Conservation (phyloP, 768 basidiomycete genomes). For the Clavaria fumosa region DNA sequence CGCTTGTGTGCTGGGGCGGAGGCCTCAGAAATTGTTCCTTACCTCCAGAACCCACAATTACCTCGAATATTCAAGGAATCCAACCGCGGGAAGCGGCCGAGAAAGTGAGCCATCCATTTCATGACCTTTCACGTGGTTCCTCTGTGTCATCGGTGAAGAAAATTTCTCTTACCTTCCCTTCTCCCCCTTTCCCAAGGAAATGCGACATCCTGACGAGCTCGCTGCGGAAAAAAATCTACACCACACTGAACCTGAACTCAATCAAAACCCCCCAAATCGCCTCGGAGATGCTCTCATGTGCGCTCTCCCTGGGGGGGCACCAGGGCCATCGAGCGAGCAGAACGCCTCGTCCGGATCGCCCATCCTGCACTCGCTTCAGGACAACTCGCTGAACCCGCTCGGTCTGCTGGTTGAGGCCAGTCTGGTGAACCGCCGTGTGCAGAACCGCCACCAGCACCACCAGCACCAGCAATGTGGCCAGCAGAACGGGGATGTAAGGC, state of each 20-base stretch:
- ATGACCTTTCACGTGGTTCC: too few relatives aligned
- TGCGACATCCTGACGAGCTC: slow-evolving; percentile 70
- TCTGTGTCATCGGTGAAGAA: too few relatives aligned
- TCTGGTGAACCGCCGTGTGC: slow-evolving; percentile 53
- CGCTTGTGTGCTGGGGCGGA: too few relatives aligned
- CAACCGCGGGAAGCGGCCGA: slow-evolving; percentile 81
- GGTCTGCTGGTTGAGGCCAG: slow-evolving; percentile 88
- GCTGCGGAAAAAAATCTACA: slow-evolving; percentile 81
- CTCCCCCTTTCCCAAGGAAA: slow-evolving; percentile 47
- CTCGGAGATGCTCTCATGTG: slow-evolving; percentile 68
- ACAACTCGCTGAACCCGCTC: slow-evolving; percentile 83
- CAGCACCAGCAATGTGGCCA: too few relatives aligned
- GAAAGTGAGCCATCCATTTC: slow-evolving; percentile 45
- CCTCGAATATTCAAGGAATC: slow-evolving; percentile 94
- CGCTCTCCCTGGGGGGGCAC: slow-evolving; percentile 53
- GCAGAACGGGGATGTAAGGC: too few relatives aligned
- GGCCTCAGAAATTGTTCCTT: too few relatives aligned
- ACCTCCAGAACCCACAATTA: too few relatives aligned
- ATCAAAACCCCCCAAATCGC: slow-evolving; percentile 72
- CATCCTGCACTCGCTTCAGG: slow-evolving; percentile 80
- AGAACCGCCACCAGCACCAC: too few relatives aligned
- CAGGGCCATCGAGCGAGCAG: slow-evolving; percentile 16
- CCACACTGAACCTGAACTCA: slow-evolving; percentile 80
- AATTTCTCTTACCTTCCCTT: too few relatives aligned
- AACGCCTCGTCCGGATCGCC: slow-evolving; percentile 45